Conservation (phyloP, 2,329 filamentous ascomycete species). For the Phaeosphaeriaceae sp. region DNA sequence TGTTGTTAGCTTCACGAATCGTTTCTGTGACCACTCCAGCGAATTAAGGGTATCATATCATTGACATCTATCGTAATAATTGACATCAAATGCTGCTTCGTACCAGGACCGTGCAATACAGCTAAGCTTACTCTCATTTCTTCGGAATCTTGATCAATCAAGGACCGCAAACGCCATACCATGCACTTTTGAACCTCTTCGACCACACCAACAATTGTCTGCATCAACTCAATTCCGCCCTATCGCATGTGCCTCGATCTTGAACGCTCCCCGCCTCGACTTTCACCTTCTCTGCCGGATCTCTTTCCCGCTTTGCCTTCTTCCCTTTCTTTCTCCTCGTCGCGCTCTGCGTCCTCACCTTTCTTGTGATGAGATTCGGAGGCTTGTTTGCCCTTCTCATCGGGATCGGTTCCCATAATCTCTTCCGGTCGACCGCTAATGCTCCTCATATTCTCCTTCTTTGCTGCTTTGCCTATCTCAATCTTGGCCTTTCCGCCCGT, state of each 20-base stretch:
- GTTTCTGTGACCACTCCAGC: too few relatives aligned
- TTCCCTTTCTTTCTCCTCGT: not conserved
- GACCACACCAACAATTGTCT: too few relatives aligned
- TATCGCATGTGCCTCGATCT: slow-evolving; percentile 2
- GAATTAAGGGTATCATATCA: not conserved
- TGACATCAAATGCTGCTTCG: too few relatives aligned
- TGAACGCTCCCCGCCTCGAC: slow-evolving; percentile 13
- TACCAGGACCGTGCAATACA: too few relatives aligned
- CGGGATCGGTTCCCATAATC: not conserved
- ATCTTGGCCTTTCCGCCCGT: not conserved
- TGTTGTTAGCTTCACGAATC: too few relatives aligned
- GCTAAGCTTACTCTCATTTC: too few relatives aligned
- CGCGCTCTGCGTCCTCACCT: not conserved
- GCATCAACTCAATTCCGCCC: too few relatives aligned
- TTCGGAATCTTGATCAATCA: not conserved
- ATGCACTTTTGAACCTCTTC: not conserved
- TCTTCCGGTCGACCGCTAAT: not conserved
- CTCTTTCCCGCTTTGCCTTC: not conserved
- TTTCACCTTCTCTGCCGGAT: slow-evolving; percentile 9
- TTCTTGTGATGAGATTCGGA: not conserved
- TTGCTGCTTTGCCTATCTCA: not conserved
- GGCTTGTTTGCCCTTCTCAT: not conserved
- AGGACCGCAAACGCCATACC: not conserved
- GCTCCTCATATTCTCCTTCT: not conserved
- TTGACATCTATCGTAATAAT: not conserved